Evolutionary conservation across 1,284 basidiomycete species (phyloP).

Genomic region (Malassezia psittaci): DNA sequence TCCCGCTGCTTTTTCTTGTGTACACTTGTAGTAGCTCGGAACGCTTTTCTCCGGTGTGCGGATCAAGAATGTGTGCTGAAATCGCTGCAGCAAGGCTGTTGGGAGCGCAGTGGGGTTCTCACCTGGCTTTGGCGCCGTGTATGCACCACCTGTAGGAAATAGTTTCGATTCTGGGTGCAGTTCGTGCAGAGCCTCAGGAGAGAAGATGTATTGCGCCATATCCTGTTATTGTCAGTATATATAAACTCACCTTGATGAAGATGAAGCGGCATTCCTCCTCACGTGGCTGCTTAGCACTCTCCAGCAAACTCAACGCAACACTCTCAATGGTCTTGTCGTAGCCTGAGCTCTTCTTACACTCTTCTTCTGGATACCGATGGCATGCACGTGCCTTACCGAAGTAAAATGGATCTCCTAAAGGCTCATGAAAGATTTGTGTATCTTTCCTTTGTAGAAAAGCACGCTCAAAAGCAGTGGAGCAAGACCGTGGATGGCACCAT

Average conservation of each 20-base stretch:
- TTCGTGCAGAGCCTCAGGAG: conserved; percentile 21
- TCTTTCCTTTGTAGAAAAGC: conserved; percentile 37
- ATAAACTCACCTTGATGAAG: conserved; percentile 26
- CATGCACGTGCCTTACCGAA: conserved; percentile 25
- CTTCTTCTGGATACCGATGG: conserved; percentile 29
- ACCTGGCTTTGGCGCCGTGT: conserved; percentile 14
- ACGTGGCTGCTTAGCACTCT: conserved; percentile 19
- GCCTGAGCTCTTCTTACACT: conserved; percentile 21
- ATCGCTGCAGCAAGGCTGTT: conserved; percentile 31
- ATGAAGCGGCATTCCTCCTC: conserved; percentile 24
- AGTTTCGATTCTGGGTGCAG: conserved; percentile 34
- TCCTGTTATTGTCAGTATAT: conserved; percentile 14
- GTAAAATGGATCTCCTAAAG: conserved; percentile 39
- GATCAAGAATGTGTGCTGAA: conserved; percentile 43
- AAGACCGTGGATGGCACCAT: conserved; percentile 34
- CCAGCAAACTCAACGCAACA: conserved; percentile 22
- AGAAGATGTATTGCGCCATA: conserved; percentile 42
- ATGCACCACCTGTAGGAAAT: conserved; percentile 19
- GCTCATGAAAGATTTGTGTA: conserved; percentile 37
- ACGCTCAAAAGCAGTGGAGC: conserved; percentile 40
- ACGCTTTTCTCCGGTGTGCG: conserved; percentile 41
- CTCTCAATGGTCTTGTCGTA: conserved; percentile 22
- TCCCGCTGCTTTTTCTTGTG: conserved; percentile 37
- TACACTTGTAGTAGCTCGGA: conserved; percentile 40
- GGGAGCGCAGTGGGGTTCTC: conserved; percentile 45